Percentiles rank a stretch among this genome's conserved stretches.
Evolutionary conservation across 1,284 basidiomycete genomes (phyloP).

Genomic region (Trametes sp.): DNA sequence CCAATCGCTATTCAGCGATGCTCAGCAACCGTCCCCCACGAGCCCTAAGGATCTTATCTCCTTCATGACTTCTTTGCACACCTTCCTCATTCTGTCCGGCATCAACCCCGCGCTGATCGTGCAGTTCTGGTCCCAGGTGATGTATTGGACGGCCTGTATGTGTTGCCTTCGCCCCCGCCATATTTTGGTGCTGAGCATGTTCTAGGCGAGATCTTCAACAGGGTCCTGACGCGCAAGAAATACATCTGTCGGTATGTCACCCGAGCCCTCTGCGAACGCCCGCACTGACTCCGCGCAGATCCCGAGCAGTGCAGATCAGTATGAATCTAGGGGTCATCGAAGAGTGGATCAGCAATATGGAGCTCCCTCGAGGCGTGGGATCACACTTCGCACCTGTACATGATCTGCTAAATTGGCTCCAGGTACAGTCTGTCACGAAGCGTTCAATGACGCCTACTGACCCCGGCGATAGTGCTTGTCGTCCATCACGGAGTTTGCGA

Average conservation of each 20-base stretch:
- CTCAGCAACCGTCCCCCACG: constrained; percentile 44
- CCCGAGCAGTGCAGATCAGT: constrained; percentile 88
- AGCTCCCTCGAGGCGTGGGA: constrained; percentile 81
- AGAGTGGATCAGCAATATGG: constrained; percentile 89
- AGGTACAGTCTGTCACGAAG: constrained; percentile 55
- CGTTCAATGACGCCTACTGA: constrained; percentile 14
- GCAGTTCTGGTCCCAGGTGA: constrained; percentile 94
- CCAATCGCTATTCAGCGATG: constrained; percentile 60
- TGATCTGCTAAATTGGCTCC: constrained; percentile 89
- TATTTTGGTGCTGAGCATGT: constrained; percentile 35
- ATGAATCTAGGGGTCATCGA: constrained; percentile 90
- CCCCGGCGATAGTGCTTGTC: constrained; percentile 76
- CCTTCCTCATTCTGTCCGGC: constrained; percentile 86
- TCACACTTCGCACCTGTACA: constrained; percentile 86
- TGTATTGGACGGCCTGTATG: constrained; percentile 89
- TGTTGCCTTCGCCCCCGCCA: constrained; percentile 24
- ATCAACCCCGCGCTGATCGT: constrained; percentile 91
- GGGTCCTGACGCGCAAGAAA: constrained; percentile 90
- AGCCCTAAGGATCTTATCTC: constrained; percentile 78
- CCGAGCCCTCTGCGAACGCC: neutral
- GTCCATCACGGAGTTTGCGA: constrained; percentile 85
- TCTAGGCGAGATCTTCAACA: constrained; percentile 93
- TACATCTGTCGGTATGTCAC: constrained; percentile 84
- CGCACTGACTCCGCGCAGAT: constrained; percentile 49
- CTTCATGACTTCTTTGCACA: constrained; percentile 89